Evolutionary conservation across 495 filamentous ascomycete species (phyloP).

Genomic region (Lasiosphaeria ovina): DNA sequence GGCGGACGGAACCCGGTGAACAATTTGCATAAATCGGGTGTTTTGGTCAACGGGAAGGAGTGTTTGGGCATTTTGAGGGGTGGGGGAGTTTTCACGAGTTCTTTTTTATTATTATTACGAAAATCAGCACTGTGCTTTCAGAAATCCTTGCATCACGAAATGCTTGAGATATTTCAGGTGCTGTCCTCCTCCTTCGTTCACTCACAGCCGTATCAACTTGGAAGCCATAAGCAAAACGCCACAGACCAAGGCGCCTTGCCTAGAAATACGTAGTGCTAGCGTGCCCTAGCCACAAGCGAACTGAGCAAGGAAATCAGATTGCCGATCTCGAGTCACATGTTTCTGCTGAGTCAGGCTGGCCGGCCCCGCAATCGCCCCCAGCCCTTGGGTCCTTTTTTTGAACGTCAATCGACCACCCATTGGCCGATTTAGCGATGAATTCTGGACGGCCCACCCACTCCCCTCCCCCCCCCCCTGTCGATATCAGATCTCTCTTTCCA

Average conservation of each 20-base stretch:
- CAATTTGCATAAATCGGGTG: no score
- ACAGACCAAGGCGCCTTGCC: neutral
- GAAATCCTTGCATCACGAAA: no score
- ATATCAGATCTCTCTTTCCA: constrained; percentile 25
- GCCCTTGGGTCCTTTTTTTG: constrained; percentile 12
- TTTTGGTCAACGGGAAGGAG: no score
- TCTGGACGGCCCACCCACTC: neutral
- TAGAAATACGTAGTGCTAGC: constrained; percentile 9
- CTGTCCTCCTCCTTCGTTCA: no score
- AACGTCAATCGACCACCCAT: constrained; percentile 28
- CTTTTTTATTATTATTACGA: neutral
- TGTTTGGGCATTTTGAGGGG: neutral
- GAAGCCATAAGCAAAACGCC: no score
- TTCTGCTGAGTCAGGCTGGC: constrained; percentile 18
- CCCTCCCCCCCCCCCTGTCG: constrained; percentile 1
- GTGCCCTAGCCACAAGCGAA: constrained; percentile 14
- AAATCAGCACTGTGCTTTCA: no score
- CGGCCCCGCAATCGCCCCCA: constrained; percentile 19
- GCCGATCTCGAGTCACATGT: constrained; percentile 16
- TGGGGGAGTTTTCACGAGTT: neutral
- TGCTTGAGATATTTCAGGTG: no score
- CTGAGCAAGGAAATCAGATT: constrained; percentile 2
- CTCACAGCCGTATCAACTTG: no score
- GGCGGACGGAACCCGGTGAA: neutral
- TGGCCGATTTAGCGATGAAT: constrained; percentile 19